Evolutionary conservation across 2,329 filamentous ascomycete species (phyloP).

Genomic region (Colletotrichum ledebouriae): DNA sequence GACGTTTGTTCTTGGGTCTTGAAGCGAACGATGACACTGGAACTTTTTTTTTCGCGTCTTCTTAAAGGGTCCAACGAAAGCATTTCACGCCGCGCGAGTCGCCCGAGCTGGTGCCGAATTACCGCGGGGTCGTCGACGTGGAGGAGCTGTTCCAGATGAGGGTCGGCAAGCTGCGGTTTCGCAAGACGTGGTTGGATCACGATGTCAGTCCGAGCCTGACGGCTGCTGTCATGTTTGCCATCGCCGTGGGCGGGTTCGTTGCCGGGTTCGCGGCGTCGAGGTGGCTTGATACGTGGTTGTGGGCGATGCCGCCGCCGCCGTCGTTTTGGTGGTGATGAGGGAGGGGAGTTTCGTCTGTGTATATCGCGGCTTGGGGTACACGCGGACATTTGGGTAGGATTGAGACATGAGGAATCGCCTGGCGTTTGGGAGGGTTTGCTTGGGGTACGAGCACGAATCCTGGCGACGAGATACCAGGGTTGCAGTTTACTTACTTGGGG

Average conservation of each 20-base stretch:
- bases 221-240: constrained; percentile 40
- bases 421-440: not conserved
- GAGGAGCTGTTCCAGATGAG: constrained; percentile 52
- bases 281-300: constrained; percentile 17
- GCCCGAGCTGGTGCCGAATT: constrained; percentile 28
- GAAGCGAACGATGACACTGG: constrained; percentile 12
- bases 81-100: constrained; percentile 26
- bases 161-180: constrained; percentile 49
- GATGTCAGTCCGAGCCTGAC: constrained; percentile 47
- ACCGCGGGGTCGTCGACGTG: constrained; percentile 35
- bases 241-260: constrained; percentile 46
- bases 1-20: constrained; percentile 11
- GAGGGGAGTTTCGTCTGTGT: not conserved
- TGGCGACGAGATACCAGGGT: no score
- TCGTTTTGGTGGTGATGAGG: not conserved
- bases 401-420: not conserved
- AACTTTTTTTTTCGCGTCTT: not conserved
- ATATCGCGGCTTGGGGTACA: not conserved
- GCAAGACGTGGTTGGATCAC: constrained; percentile 50
- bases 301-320: constrained; percentile 11
- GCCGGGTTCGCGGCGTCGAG: constrained; percentile 35
- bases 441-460: no score
- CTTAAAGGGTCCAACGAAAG: constrained; percentile 38
- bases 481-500: no score
- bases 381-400: not conserved